These are phyloP conservation scores for Helenozyma baotianmanensis DNA, from an alignment of 805 yeast species.

Conservation along the genomic window DNA sequence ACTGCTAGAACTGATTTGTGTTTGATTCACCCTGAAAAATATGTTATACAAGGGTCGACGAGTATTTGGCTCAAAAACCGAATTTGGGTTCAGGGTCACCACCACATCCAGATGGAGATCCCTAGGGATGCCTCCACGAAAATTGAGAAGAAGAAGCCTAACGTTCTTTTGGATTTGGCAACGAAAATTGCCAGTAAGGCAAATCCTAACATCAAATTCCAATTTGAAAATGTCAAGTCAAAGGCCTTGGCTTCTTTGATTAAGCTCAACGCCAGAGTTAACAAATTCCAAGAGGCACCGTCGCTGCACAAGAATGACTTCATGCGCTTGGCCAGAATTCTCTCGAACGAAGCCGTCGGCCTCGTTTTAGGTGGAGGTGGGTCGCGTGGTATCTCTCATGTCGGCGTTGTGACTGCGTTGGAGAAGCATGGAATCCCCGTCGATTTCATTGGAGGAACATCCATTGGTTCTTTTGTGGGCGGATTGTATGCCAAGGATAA, in stretches of 20 bases:
- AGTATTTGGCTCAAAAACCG: constrained; percentile 79
- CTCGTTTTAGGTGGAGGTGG: constrained; percentile 97
- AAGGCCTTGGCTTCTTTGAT: constrained; percentile 25
- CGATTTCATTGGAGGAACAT: constrained; percentile 93
- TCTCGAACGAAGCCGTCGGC: constrained; percentile 92
- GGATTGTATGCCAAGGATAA: constrained; percentile 92
- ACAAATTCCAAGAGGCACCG: constrained; percentile 14
- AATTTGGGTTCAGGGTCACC: constrained; percentile 90
- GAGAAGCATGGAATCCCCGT: constrained; percentile 93
- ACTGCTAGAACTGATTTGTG: constrained; percentile 86
- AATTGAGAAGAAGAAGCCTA: constrained; percentile 15
- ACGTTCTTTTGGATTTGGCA: constrained; percentile 32
- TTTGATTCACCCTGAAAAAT: constrained; percentile 75
- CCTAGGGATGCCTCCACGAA: constrained; percentile 17
- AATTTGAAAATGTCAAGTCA: constrained; percentile 30
- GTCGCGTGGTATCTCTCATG: constrained; percentile 88
- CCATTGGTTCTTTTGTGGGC: constrained; percentile 94
- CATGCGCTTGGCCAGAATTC: constrained; percentile 78
- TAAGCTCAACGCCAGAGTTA: constrained; percentile 21
- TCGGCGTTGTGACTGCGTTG: constrained; percentile 85
- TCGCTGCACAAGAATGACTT: constrained; percentile 58
- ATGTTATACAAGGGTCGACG: constrained; percentile 81
- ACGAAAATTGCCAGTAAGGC: constrained; percentile 28
- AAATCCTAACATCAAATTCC: constrained; percentile 29
- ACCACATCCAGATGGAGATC: constrained; percentile 74